Evolutionary conservation across 2,329 filamentous ascomycete species (phyloP).

Genomic region (Decorospora gaudefroyi): DNA sequence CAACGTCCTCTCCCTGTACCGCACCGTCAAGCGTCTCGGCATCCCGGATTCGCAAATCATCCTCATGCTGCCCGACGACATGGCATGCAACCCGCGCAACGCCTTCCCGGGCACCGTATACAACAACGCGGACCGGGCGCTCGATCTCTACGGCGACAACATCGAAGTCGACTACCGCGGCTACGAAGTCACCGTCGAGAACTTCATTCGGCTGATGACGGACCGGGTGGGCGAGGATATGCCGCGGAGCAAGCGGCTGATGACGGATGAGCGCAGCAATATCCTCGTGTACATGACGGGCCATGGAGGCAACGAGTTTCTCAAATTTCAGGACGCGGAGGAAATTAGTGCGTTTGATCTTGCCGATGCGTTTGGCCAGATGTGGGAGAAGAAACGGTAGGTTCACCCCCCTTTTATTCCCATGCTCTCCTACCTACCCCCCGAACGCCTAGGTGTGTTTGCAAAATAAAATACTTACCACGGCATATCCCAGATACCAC

Average conservation of each 20-base stretch:
- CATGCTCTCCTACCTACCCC: neutral
- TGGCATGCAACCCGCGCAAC: conserved; percentile 99
- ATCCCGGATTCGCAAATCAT: conserved; percentile 99
- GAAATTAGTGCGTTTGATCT: conserved; percentile 96
- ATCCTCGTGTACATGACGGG: conserved; percentile 99
- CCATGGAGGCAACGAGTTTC: conserved; percentile 94
- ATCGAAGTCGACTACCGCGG: conserved; percentile 98
- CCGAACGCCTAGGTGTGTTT: no score
- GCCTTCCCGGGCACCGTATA: conserved; percentile 97
- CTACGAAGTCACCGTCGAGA: conserved; percentile 98
- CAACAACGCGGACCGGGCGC: conserved; percentile 93
- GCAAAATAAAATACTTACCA: no score
- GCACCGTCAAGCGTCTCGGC: conserved; percentile 94
- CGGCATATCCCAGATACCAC: conserved; percentile 68
- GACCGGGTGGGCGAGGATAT: conserved; percentile 94
- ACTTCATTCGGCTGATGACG: conserved; percentile 93
- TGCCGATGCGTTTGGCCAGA: conserved; percentile 96
- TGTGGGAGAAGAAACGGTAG: conserved; percentile 99
- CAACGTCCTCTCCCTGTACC: conserved; percentile 96
- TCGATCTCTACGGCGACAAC: conserved; percentile 97
- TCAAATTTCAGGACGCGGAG: conserved; percentile 98
- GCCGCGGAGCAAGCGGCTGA: conserved; percentile 87
- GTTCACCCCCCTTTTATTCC: conserved; percentile 4
- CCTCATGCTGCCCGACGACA: conserved; percentile 99
- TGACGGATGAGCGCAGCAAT: conserved; percentile 95